Evolutionary conservation across 441 rosid species (phyloP), one percentile per base, ranked within the genome.

Genomic region (Brassica hybrid): DNA sequence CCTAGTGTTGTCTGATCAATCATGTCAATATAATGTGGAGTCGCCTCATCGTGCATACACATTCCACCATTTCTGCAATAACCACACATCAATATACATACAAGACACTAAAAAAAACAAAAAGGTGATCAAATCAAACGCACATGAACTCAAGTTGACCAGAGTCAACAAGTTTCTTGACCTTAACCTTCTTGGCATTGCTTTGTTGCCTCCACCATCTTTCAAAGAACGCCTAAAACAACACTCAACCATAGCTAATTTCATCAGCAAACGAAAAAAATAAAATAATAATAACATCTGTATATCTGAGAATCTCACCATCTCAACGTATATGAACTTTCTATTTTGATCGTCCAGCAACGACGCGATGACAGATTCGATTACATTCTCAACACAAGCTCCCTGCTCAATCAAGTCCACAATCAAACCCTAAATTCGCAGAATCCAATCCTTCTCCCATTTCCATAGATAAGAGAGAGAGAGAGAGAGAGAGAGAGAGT

Each of bases 171-270:
- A 90, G 88, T 85, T 79, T 85, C 85, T 83, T 85, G 62, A 90
- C 92, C 72, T 82, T 82, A 69, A 80, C 71, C 82, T 86, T 88
- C 83, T 74, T 85, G 23, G 83, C 76, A 21, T 80, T 76, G 63
- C 88, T 88, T 81, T 88, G 94, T 80, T 90, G 94, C 48, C 92
- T 88, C 94, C 94, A 90, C 92, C 94, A 90, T 80, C 94, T 81
- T 81, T 88, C 82, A 72, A 90, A 88, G 18, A 90, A 90, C 3
- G 94, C 94, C 94, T 90, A 54, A 18, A 41, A 78, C 18, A 75
- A 7, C 34, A 54, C 4, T 67, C 56, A 67, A 59, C 25, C 58
- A 65, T 14, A 65, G 1, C 69, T 43, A 76, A 62, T 59, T 7
- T 6, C 41, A 57, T 7, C 43, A 32, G 18, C 14, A 14, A 70